phyloP scores from a whole-genome alignment of 2,329 filamentous ascomycete genomes.

The Aspergillus niger region DNA sequence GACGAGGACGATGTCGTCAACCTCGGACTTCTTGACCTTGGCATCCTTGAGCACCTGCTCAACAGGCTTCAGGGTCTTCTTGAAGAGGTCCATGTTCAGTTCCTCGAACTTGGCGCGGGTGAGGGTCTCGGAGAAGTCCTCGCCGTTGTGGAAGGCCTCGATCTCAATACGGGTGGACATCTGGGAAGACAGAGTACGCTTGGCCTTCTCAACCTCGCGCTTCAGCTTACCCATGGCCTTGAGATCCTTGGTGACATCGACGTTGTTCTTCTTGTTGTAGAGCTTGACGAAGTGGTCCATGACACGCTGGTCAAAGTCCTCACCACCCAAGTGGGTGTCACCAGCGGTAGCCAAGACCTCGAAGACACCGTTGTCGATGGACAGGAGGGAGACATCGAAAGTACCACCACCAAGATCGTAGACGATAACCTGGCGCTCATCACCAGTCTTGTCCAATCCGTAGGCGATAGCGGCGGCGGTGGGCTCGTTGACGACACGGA shows the following conservation, averaged over 20 bases:
- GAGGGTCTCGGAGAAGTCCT: slow-evolving; percentile 97
- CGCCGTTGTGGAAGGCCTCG: slow-evolving; percentile 93
- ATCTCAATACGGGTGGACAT: slow-evolving; percentile 95
- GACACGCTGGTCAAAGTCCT: slow-evolving; percentile 97
- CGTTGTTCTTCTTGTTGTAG: slow-evolving; percentile 97
- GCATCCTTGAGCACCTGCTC: slow-evolving; percentile 98
- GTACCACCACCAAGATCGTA: slow-evolving; percentile 95
- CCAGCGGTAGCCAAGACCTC: slow-evolving; percentile 92
- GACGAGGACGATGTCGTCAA: slow-evolving; percentile 95
- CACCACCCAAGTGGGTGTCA: slow-evolving; percentile 97
- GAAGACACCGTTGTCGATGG: slow-evolving; percentile 88
- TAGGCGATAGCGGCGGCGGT: slow-evolving; percentile 95
- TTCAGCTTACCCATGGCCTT: slow-evolving; percentile 99
- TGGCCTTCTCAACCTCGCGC: slow-evolving; percentile 99
- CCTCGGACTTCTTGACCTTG: slow-evolving; percentile 92
- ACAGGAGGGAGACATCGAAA: slow-evolving; percentile 91
- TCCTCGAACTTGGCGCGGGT: slow-evolving; percentile 99
- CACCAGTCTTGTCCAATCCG: slow-evolving; percentile 82
- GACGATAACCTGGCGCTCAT: slow-evolving; percentile 85
- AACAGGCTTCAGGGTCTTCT: slow-evolving; percentile 98
- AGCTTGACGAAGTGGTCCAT: slow-evolving; percentile 95
- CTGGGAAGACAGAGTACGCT: slow-evolving; percentile 94
- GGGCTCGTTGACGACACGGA: slow-evolving; percentile 95
- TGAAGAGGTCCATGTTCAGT: slow-evolving; percentile 98
- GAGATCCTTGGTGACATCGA: slow-evolving; percentile 88